A percentile compares a stretch with the other conserved stretches of the same genome.
These are phyloP conservation scores for Monascus purpureus DNA, from an alignment of 495 filamentous ascomycete genomes.

Conservation along the genomic window DNA sequence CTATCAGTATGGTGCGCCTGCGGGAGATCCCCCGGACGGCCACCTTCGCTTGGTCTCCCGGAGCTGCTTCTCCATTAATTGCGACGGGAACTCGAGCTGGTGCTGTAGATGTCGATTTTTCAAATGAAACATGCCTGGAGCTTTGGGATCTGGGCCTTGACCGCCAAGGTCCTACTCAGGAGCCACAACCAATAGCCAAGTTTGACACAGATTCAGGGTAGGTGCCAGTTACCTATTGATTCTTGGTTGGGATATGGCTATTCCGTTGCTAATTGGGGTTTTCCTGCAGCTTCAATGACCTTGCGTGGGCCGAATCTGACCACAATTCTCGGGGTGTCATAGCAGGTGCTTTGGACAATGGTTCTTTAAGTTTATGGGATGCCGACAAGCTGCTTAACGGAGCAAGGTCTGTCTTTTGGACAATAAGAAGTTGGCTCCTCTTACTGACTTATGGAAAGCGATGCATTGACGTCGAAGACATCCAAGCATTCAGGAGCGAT, in stretches of 20 bases:
- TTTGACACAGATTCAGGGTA: constrained; percentile 85
- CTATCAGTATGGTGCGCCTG: constrained; percentile 72
- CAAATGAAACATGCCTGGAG: constrained; percentile 90
- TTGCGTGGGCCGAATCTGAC: constrained; percentile 78
- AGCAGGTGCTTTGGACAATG: constrained; percentile 91
- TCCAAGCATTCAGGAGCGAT: constrained; percentile 86
- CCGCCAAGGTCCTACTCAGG: constrained; percentile 54
- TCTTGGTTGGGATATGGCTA: not conserved
- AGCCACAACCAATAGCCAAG: constrained; percentile 74
- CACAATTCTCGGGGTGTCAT: constrained; percentile 73
- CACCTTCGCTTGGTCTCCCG: constrained; percentile 91
- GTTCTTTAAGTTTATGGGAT: constrained; percentile 91
- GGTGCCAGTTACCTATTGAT: constrained; percentile 4
- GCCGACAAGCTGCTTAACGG: constrained; percentile 69
- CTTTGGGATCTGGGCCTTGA: constrained; percentile 86
- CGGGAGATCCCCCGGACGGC: constrained; percentile 92
- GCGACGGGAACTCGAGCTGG: constrained; percentile 94
- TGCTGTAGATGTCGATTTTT: constrained; percentile 93
- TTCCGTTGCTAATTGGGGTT: constrained; percentile 4
- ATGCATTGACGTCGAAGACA: constrained; percentile 74
- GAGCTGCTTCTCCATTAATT: constrained; percentile 57
- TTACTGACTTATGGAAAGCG: constrained; percentile 31
- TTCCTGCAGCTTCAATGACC: constrained; percentile 72
- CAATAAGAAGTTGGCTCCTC: constrained; percentile 1
- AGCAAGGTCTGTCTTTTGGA: constrained; percentile 28